Percentiles rank a stretch among this genome's conserved stretches.
These are phyloP conservation scores for Xylariaceae sp. DNA, from an alignment of 2,329 filamentous ascomycete species.

Conservation along the genomic window DNA sequence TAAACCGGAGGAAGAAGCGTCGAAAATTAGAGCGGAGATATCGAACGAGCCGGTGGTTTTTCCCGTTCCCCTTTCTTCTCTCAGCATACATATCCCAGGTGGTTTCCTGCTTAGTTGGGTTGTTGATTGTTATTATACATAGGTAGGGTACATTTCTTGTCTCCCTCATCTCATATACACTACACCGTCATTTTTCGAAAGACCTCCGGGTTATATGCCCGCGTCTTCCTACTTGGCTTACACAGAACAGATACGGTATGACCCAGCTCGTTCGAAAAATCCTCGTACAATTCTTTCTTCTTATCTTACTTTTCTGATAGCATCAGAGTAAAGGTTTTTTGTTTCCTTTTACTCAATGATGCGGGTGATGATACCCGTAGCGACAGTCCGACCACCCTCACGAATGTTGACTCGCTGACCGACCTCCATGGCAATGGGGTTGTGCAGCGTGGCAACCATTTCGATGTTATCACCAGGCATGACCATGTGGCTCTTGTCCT, in stretches of 20 bases:
- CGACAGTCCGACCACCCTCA: constrained; percentile 89
- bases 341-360: constrained; percentile 53
- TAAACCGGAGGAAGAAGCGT: too few species aligned
- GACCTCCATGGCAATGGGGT: constrained; percentile 81
- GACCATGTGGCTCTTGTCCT: constrained; percentile 69
- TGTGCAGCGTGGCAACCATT: constrained; percentile 84
- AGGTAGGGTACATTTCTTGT: too few species aligned
- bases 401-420: constrained; percentile 98
- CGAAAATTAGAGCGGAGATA: constrained; percentile 26
- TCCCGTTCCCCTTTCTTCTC: too few species aligned
- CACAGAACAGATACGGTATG: too few species aligned
- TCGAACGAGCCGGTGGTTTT: constrained; percentile 24
- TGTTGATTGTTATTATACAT: constrained; percentile 26
- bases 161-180: constrained; percentile 24
- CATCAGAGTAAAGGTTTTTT: constrained; percentile 3
- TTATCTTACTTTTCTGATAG: constrained; percentile 13
- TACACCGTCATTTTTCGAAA: constrained; percentile 22
- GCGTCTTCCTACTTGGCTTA: too few species aligned
- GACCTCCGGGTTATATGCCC: too few species aligned
- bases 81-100: constrained; percentile 24
- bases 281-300: too few species aligned
- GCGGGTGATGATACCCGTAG: constrained; percentile 76
- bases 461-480: constrained; percentile 99
- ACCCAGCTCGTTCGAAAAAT: constrained; percentile 22
- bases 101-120: too few species aligned